phyloP scores from a whole-genome alignment of 139 green algal genomes.

The Gonium pectorale region DNA sequence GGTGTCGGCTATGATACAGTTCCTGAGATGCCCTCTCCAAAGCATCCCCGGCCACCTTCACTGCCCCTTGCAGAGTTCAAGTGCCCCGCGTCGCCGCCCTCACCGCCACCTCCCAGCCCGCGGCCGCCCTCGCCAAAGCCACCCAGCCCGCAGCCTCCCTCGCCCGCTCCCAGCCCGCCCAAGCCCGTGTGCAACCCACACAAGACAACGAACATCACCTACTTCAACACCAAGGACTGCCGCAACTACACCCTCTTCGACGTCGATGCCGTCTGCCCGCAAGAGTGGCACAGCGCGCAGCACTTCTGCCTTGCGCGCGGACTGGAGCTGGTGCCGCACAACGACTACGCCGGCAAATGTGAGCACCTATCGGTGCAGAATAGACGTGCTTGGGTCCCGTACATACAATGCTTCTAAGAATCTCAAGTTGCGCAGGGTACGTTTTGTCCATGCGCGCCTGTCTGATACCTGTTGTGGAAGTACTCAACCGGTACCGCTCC shows the following conservation, averaged over 20 bases:
- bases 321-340: background rate
- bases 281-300: background rate
- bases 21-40: no score
- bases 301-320: background rate
- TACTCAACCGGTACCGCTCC: no score
- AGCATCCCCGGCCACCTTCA: no score
- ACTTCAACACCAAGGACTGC: background rate
- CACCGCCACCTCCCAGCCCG: background rate
- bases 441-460: no score
- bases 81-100: background rate
- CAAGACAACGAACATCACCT: background rate
- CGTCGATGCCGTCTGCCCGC: background rate
- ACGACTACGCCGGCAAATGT: background rate
- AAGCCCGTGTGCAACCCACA: no score
- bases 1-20: no score
- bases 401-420: no score
- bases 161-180: background rate
- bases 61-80: no score
- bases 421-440: no score
- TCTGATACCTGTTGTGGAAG: no score
- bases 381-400: no score
- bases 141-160: background rate
- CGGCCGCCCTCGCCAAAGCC: background rate
- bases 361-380: no score
- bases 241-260: background rate